phyloP scores from a whole-genome alignment of 495 filamentous ascomycete genomes.

The Aspergillus cristatus region DNA sequence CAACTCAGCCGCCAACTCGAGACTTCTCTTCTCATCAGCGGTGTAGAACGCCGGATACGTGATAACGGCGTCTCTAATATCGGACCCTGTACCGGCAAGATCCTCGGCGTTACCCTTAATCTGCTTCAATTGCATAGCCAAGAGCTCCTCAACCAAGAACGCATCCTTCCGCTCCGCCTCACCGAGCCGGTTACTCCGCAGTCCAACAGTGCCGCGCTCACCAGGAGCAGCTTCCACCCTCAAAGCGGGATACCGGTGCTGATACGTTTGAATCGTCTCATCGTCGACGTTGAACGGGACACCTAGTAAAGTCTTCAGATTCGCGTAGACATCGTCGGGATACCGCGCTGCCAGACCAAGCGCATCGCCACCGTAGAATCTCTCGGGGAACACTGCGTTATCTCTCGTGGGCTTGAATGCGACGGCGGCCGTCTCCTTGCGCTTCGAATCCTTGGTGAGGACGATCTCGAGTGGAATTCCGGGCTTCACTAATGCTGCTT shows the following conservation, averaged over 20 bases:
- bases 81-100: constrained; percentile 68
- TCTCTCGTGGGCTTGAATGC: constrained; percentile 78
- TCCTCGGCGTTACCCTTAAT: constrained; percentile 78
- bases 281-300: constrained; percentile 45
- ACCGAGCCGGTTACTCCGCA: constrained; percentile 66
- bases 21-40: constrained; percentile 72
- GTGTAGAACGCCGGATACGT: constrained; percentile 91
- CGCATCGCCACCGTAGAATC: constrained; percentile 86
- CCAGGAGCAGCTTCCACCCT: constrained; percentile 32
- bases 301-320: constrained; percentile 81
- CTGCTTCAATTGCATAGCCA: constrained; percentile 93
- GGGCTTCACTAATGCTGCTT: constrained; percentile 92
- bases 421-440: constrained; percentile 87
- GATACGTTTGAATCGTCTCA: constrained; percentile 57
- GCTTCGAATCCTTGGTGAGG: constrained; percentile 94
- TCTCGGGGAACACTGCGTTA: constrained; percentile 65
- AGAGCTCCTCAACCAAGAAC: constrained; percentile 83
- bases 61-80: constrained; percentile 72
- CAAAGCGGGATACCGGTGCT: constrained; percentile 58
- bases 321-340: constrained; percentile 87
- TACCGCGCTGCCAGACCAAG: constrained; percentile 78
- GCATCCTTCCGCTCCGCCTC: constrained; percentile 53
- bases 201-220: constrained; percentile 60
- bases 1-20: constrained; percentile 73
- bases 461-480: constrained; percentile 98